Evolutionary conservation across 2,329 filamentous ascomycete genomes (phyloP).

Genomic region (Scytalidium lignicola): DNA sequence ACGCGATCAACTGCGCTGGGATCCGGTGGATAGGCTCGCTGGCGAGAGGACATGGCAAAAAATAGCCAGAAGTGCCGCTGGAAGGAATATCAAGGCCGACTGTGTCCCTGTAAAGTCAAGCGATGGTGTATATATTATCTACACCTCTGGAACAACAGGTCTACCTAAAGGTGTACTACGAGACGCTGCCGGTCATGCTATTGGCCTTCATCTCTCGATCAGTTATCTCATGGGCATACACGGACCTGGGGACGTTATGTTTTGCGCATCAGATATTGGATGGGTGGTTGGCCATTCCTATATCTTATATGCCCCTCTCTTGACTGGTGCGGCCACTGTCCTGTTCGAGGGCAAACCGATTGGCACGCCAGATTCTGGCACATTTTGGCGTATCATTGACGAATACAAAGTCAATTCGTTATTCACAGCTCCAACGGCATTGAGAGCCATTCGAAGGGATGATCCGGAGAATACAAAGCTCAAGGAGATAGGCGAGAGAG

Average conservation of each 20-base stretch:
- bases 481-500: slow-evolving; percentile 55
- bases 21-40: slow-evolving; percentile 56
- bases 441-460: slow-evolving; percentile 81
- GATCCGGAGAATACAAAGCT: slow-evolving; percentile 71
- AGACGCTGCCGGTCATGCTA: slow-evolving; percentile 80
- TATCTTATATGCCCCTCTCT: slow-evolving; percentile 82
- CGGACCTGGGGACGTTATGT: slow-evolving; percentile 77
- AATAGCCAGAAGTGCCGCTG: slow-evolving; percentile 64
- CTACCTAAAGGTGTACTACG: slow-evolving; percentile 78
- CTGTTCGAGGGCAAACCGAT: slow-evolving; percentile 93
- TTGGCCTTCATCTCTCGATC: slow-evolving; percentile 77
- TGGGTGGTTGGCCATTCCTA: slow-evolving; percentile 88
- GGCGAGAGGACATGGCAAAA: slow-evolving; percentile 78
- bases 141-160: slow-evolving; percentile 80
- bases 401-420: slow-evolving; percentile 80
- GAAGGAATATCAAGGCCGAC: slow-evolving; percentile 61
- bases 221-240: slow-evolving; percentile 78
- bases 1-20: slow-evolving; percentile 70
- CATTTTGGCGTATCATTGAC: slow-evolving; percentile 82
- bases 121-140: slow-evolving; percentile 85
- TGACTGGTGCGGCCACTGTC: slow-evolving; percentile 79
- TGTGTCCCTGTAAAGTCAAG: slow-evolving; percentile 74
- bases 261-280: slow-evolving; percentile 71
- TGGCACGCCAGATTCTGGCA: slow-evolving; percentile 79
- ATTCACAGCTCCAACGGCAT: slow-evolving; percentile 82